Evolutionary conservation across 768 basidiomycete genomes (phyloP).

Genomic region (Pleurotus ostreatus): DNA sequence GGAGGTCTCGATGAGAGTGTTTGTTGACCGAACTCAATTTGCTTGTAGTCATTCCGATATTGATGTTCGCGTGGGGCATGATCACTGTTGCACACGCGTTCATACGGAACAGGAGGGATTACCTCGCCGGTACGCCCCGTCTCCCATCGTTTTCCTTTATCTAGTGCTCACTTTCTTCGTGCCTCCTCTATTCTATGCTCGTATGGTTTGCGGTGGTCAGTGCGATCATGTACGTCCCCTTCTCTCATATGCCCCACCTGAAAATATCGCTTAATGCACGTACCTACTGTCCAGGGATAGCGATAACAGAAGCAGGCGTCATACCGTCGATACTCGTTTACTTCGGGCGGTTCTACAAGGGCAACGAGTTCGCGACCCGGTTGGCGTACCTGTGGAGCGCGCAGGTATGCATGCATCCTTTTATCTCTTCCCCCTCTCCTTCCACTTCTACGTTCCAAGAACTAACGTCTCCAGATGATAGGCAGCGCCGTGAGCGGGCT

Average conservation of each 20-base stretch:
- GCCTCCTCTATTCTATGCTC: not conserved
- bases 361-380: conserved; percentile 5
- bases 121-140: not conserved
- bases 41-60: not conserved
- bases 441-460: not conserved
- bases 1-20: not conserved
- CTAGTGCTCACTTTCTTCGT: not conserved
- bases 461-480: conserved; percentile 5
- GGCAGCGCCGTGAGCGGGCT: conserved; percentile 8
- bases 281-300: not conserved
- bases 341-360: conserved; percentile 7
- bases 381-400: conserved; percentile 5
- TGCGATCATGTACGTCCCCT: conserved; percentile 2
- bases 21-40: not conserved
- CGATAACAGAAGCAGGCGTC: conserved; percentile 5
- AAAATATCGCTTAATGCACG: no score
- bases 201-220: not conserved
- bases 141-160: not conserved
- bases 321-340: conserved; percentile 3
- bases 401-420: conserved; percentile 2
- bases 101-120: conserved; percentile 3
- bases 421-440: not conserved
- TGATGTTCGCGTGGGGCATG: conserved; percentile 1
- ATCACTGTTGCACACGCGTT: not conserved
- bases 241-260: not conserved